A percentile compares a stretch with the other conserved stretches of the same genome.
Conservation (phyloP, 495 filamentous ascomycete species). For the Penicilliopsis zonata region DNA sequence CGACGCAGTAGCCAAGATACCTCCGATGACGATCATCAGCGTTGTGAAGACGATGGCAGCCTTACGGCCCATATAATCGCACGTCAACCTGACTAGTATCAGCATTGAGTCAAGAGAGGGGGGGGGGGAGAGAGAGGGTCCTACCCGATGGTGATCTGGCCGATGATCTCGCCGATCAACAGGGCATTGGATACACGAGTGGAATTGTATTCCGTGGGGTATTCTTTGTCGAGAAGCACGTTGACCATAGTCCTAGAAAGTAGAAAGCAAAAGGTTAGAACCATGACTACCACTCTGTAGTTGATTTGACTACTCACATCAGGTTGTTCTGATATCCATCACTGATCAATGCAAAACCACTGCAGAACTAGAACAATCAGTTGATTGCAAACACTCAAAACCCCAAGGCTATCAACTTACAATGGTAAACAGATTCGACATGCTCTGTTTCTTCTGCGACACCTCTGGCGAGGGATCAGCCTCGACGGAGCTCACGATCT, state of each 20-base stretch:
- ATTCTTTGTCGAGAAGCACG: constrained; percentile 35
- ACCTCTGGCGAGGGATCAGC: constrained; percentile 14
- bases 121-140: neutral
- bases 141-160: constrained; percentile 36
- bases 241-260: constrained; percentile 33
- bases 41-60: constrained; percentile 39
- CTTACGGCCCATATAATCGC: constrained; percentile 42
- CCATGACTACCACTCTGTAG: too few relatives aligned
- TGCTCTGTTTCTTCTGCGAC: constrained; percentile 21
- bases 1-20: constrained; percentile 37
- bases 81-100: constrained; percentile 19
- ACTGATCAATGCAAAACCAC: constrained; percentile 38
- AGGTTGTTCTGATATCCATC: constrained; percentile 43
- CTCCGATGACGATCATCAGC: constrained; percentile 38
- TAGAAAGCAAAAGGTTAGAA: too few relatives aligned
- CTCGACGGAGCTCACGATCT: neutral
- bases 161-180: constrained; percentile 39
- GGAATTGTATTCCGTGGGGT: constrained; percentile 32
- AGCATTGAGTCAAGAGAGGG: neutral
- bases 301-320: too few relatives aligned
- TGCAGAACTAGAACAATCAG: constrained; percentile 18
- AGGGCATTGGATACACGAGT: constrained; percentile 42
- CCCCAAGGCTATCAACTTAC: constrained; percentile 8
- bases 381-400: neutral
- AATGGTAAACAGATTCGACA: constrained; percentile 37